Base-by-base conservation (phyloP, 1,139 yeast species). In the Magnusiomyces sp. region DNA sequence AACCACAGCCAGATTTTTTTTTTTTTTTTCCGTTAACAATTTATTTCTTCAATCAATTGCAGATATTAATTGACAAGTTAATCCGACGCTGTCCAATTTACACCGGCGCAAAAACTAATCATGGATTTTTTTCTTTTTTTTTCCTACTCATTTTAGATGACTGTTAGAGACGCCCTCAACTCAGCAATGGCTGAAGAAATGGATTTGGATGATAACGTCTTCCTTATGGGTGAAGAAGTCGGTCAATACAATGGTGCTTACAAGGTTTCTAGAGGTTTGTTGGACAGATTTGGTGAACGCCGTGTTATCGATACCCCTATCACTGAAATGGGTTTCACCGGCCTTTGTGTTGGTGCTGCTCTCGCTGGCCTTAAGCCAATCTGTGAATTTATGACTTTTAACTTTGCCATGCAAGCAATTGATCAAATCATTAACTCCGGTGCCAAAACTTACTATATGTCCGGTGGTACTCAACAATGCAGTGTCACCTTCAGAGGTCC, bases 171-270 rank as follows among this genome's bases (percentile, higher is more conserved):
- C 62, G 98, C 98, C 43, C 75, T 92, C 63, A 94, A 92, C 75
- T 75, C 85, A 56, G 98, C 96, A 42, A 76, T 92, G 71, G 95
- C 95, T 53, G 99, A 92, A 73, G 99, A 94, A 73, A 79, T 92
- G 77, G 97, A 92, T 74, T 80, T 90, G 60, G 97, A 94, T 68
- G 95, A 88, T 59, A 84, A 80, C 61, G 97, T 92, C 45, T 92
- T 88, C 76, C 72, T 92, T 63, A 85, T 92, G 80, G 99, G 99
- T 69, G 99, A 92, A 75, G 99, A 92, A 72, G 98, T 92, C 58
- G 98, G 95, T 48, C 97, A 90, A 71, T 92, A 94, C 74, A 90
- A 92, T 66, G 99, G 99, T 74, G 99, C 99, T 54, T 92, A 92
- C 76, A 92, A 92, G 76, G 86, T 92, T 56, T 85, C 97, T 59